Evolutionary conservation across 345 rosid species (phyloP), one percentile per base, ranked within the genome.

Genomic region (Eucalyptus rudis): DNA sequence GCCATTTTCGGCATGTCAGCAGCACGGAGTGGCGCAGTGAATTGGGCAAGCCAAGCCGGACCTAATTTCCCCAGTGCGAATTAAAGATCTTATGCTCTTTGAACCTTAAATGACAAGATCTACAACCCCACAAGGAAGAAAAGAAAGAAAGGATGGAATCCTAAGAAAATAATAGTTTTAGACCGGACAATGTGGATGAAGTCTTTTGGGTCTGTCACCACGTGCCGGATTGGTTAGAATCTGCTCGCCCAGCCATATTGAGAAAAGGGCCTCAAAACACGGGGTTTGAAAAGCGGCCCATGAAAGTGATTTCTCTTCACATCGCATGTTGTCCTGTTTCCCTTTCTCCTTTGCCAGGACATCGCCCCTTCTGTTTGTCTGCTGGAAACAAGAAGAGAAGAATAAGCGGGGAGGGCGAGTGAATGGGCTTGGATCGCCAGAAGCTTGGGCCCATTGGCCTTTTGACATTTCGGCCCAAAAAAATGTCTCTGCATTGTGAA

Each of bases 401-500:
- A 20, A n/a, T n/a, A n/a, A n/a, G n/a, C n/a, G n/a, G n/a, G n/a
- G n/a, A n/a, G n/a, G n/a, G n/a, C n/a, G n/a, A n/a, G n/a, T n/a
- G n/a, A n/a, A 76, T 76, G 84, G 83, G 84, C 84, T 40, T 20
- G 47, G 47, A 40, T 1, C 47, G 6, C 47, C 7, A 9, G 27
- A 76, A 20, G 15, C 16, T 76, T 40, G 15, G 47, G 84, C 84
- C 84, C 44, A 76, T 76, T 40, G 84, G 84, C 47, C 29, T 43
- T 76, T 36, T 36, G 83, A 76, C 13, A 3, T 2, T 20, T 20
- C 83, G 4, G 83, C 83, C 83, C 83, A 40, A 76, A 10, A 1
- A 40, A 8, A 2, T 40, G 47, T 10, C 7, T 6, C 15, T 36
- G 83, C 83, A 20, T 20, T 11, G 47, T 1, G 2, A 0, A 1